These are phyloP conservation scores for Ganoderma multipileum DNA, from an alignment of 1,284 basidiomycete genomes.

Conservation along the genomic window DNA sequence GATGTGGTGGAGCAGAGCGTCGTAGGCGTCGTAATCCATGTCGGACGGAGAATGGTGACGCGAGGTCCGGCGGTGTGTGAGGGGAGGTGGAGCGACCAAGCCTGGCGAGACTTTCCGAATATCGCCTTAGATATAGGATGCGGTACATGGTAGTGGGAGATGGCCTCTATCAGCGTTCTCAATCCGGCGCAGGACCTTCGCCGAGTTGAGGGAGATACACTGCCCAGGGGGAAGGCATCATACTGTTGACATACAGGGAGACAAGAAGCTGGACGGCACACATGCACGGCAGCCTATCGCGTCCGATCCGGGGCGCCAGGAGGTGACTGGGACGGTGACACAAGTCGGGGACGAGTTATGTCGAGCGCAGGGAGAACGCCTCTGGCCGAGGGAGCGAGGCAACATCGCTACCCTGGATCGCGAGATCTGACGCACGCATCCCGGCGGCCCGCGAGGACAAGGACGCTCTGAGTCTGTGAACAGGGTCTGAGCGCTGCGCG, in stretches of 20 bases:
- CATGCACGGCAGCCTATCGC: constrained; percentile 11
- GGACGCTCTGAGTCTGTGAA: constrained; percentile 1
- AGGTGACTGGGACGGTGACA: constrained; percentile 2
- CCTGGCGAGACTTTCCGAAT: background rate
- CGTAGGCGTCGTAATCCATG: constrained; percentile 80
- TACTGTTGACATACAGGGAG: background rate
- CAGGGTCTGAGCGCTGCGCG: constrained; percentile 3
- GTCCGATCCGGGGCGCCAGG: constrained; percentile 18
- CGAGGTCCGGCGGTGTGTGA: constrained; percentile 11
- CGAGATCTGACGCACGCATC: background rate
- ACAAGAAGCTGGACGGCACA: constrained; percentile 5
- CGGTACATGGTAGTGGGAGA: background rate
- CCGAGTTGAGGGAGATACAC: constrained; percentile 10
- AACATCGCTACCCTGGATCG: background rate
- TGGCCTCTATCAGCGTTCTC: background rate
- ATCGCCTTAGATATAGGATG: background rate
- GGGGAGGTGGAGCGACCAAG: constrained; percentile 1
- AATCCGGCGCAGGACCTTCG: background rate
- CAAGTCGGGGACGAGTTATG: constrained; percentile 33
- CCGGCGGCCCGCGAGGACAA: background rate
- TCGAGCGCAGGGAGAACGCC: constrained; percentile 13
- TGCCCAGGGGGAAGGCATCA: constrained; percentile 3
- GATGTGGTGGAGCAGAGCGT: constrained; percentile 73
- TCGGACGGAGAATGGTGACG: constrained; percentile 16
- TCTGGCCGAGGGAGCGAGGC: background rate